Evolutionary conservation across 495 filamentous ascomycete species (phyloP), one percentile per base, ranked within the genome.

Genomic region (Recurvomyces mirabilis): DNA sequence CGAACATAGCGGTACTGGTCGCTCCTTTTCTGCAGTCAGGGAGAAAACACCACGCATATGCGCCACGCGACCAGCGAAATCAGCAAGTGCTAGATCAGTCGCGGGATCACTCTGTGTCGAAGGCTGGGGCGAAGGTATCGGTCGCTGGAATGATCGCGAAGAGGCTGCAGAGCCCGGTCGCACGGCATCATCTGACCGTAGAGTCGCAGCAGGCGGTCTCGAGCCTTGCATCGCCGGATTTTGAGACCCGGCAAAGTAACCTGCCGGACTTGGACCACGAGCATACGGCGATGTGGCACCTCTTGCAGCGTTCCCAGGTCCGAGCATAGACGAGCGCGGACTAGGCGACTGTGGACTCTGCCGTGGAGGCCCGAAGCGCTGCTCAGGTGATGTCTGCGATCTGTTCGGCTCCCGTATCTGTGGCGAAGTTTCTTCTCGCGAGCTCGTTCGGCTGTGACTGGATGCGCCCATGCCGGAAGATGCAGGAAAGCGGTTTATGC

Each of bases 1-100:
- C 69, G 69, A 10, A 71, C 76, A 41, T 68, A 70, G 41, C 68
- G 60, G n/a, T 1, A 82, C 36, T 0, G 81, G 76, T 42, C 72
- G 74, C n/a, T 74, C 70, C 31, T 73, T 69, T 54, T 89, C 82
- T 2, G 84, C 79, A 35, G 85, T 79, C 11, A 82, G 60, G 21
- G 70, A 65, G 55, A 93, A 84, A 5, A 85, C 65, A 46, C 74
- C 72, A 42, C 74, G 72, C 52, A 86, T 69, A 56, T 80, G 80
- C 24, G 67, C 67, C 15, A 81, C 77, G 26, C 83, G 78, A 2
- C 59, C 46, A 23, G 77, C 72, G 52, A 94, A 88, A 3, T 79
- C 72, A 0, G 68, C 57, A 48, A 88, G 65, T 0, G 85, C 79
- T 36, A 74, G 74, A 29, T 85, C 79, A 12, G 70, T 71, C 26